A percentile compares a stretch with the other conserved stretches of the same genome.
Evolutionary conservation across 768 basidiomycete genomes (phyloP).

Genomic region (Tulasnella calospora): DNA sequence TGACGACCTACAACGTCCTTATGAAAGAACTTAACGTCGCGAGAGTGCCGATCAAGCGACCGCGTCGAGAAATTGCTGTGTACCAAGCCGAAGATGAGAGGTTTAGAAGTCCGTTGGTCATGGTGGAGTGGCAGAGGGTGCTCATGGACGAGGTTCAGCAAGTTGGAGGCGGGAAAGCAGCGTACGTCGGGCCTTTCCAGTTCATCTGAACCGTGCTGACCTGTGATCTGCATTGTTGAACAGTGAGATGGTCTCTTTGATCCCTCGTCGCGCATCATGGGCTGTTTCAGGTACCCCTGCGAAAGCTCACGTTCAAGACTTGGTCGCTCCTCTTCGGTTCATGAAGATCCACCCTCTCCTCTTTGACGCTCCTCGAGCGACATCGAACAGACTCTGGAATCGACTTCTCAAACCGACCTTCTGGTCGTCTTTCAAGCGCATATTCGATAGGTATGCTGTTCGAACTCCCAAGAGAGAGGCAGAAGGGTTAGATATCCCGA

Average conservation of each 20-base stretch:
- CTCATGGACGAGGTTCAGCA: conserved; percentile 97
- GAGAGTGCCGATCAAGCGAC: conserved; percentile 61
- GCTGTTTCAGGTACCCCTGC: conserved; percentile 93
- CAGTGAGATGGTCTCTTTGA: conserved; percentile 86
- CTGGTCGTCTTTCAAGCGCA: conserved; percentile 54
- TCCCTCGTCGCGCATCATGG: conserved; percentile 75
- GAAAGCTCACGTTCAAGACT: conserved; percentile 63
- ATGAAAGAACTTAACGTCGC: conserved; percentile 71
- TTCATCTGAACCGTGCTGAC: conserved; percentile 4
- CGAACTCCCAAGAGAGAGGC: conserved; percentile 75
- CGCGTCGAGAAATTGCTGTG: conserved; percentile 60
- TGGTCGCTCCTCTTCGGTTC: conserved; percentile 70
- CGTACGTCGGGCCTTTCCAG: conserved; percentile 48
- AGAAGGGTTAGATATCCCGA: conserved; percentile 77
- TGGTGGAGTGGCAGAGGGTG: conserved; percentile 77
- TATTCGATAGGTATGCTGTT: conserved; percentile 68
- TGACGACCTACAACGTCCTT: conserved; percentile 71
- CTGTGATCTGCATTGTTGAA: not conserved
- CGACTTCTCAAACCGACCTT: conserved; percentile 57
- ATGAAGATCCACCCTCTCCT: conserved; percentile 73
- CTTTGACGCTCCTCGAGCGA: conserved; percentile 41
- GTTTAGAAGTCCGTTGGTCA: conserved; percentile 70
- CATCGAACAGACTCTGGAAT: conserved; percentile 54
- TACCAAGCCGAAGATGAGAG: conserved; percentile 51
- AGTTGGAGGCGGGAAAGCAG: conserved; percentile 71